Evolutionary conservation across 805 yeast genomes (phyloP), one percentile per base, ranked within the genome.

Genomic region (Candida piceae): DNA sequence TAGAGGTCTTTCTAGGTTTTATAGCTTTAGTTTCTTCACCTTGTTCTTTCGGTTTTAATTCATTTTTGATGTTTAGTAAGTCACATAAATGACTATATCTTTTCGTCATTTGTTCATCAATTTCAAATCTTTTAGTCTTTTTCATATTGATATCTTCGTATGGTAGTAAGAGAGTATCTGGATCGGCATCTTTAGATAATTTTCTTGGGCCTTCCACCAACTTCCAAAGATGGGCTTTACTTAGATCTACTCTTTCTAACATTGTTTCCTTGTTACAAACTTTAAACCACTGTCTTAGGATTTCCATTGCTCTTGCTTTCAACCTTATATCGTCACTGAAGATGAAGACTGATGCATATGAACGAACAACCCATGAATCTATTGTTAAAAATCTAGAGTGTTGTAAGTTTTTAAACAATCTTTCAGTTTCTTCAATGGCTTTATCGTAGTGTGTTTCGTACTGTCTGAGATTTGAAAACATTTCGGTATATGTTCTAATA

Each of bases 401-500:
- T 34, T 56, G 63, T 5, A 50, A 36, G 18, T 41, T 39, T 5
- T 22, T 17, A 22, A 55, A 57, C 3, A 50, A 33, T 1, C 29
- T 22, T 28, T 59, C 63, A 4, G 58, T 39, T 18, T 35, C 31
- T 10, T 39, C 20, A 6, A 58, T 36, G 2, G 55, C 41, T 4
- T 43, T 42, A 6, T 22, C 26, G 26, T 48, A 56, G 21, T 41
- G 27, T 5, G 29, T 22, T 4, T 30, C 34, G 13, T 32, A 32
- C 6, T 41, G 27, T 13, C 52, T 46, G 32, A 56, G 30, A 34
- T 35, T 44, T 12, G 48, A 32, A 17, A 58, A 50, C 22, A 55
- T 30, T 42, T 57, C 62, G 1, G 62, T 60, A 31, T 57, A 64
- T 0, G 72, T 66, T 23, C 49, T 52, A 2, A 48, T 34, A 40